Evolutionary conservation across 225 moss, liverwort and hornwort genomes (phyloP), one percentile per base, ranked within the genome.

Genomic region (Polytrichum formosum): DNA sequence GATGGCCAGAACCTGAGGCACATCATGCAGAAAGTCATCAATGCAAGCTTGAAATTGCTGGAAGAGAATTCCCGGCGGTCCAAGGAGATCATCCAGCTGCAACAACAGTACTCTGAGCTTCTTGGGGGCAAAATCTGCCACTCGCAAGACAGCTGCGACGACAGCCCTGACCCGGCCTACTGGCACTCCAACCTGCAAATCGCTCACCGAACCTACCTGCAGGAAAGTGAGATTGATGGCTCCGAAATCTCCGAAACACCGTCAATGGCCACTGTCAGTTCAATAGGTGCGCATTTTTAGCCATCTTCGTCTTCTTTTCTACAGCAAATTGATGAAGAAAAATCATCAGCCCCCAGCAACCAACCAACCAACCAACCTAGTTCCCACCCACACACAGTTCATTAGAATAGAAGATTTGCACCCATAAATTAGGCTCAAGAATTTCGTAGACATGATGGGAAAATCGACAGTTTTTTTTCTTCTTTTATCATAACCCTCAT

Each of bases 11-110:
- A 91, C 56, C 76, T 95, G 73, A 78, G 92, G 64, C 90, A 86
- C n/a, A 92, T 92, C 67, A 90, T 92, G 92, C 92, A 92, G 72
- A 92, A 95, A 77, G 95, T 95, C 69, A 95, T 95, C 63, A 93
- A 93, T 60, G 95, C 95, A 25, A 95, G 92, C 78, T 77, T 95
- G 72, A 95, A 93, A 73, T 83, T 95, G 1, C 73, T 95, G 73
- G 92, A 93, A 75, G 92, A 95, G 68, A 95, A 93, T 71, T 88
- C 92, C 4, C 81, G 91, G 54, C 87, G 92, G 22, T 95, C 92
- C 2, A 81, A 84, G 66, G 92, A 95, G 78, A 90, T 95, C 25
- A 83, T 86, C 19, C 91, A 91, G 83, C 78, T 92, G 60, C 91
- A 92, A 58, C 86, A 91, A 63, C 92, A 85, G 30, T 91, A 91